Conservation (phyloP, 305 asterid species). For the Plantago coronopus region DNA sequence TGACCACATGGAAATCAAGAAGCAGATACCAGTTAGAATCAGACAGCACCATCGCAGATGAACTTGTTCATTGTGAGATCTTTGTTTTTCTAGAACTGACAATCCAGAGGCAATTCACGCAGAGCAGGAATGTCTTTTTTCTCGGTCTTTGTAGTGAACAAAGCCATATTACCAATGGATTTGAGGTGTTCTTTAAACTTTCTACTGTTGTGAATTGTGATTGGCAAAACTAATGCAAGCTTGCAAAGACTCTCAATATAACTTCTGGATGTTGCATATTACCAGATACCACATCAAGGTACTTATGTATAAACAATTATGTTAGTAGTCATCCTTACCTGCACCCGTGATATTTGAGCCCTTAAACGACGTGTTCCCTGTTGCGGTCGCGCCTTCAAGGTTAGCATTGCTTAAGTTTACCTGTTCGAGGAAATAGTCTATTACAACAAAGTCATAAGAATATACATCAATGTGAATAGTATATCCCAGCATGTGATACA, state of each 20-base stretch:
- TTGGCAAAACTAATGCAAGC: not conserved
- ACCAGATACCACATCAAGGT: no score
- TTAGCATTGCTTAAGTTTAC: conserved; percentile 84
- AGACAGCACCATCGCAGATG: no score
- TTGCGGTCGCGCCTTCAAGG: conserved; percentile 88
- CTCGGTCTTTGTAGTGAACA: not conserved
- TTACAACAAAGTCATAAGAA: not conserved
- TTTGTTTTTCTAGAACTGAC: no score
- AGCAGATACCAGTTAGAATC: conserved; percentile 4
- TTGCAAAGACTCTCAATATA: not conserved
- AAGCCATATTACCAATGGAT: not conserved
- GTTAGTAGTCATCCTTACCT: conserved; percentile 42
- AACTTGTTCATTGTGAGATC: no score
- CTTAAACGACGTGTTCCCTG: conserved; percentile 87
- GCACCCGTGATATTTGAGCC: conserved; percentile 82
- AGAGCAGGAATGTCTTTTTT: not conserved
- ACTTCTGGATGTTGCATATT: not conserved
- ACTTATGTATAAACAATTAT: no score
- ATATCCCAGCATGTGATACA: no score
- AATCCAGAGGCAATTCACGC: not conserved
- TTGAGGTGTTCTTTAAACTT: not conserved
- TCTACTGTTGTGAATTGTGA: not conserved
- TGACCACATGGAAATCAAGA: conserved; percentile 11
- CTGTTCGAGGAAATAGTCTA: conserved; percentile 29
- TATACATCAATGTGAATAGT: not conserved